Evolutionary conservation across 345 rosid species (phyloP), one percentile per base, ranked within the genome.

Genomic region (Corchorus olitorius): DNA sequence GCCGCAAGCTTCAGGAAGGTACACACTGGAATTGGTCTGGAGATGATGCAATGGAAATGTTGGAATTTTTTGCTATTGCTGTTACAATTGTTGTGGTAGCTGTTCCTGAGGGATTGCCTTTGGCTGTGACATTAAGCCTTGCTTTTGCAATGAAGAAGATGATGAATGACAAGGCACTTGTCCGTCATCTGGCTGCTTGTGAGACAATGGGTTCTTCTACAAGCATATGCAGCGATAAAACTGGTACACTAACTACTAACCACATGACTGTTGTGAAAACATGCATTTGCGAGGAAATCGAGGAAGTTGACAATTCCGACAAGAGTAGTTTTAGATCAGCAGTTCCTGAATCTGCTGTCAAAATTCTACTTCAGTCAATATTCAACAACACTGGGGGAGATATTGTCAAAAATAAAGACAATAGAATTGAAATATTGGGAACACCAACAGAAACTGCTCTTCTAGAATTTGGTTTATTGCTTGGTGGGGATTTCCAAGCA

Each of bases 131-230:
- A 0, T 76, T 93, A 80, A 95, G 97, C 81, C 96, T 95, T 73
- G 98, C 99, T 61, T 95, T 92, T 84, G 94, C 96, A 41, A 89
- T 95, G 98, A 93, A 93, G 78, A 89, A 88, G 80, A 95, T 95
- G 98, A 93, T 93, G 96, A 89, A 88, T 67, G 97, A 93, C 79
- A 89, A 95, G 84, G 97, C 97, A 16, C 88, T 92, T 43, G 99
- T 93, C 70, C 91, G 97, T 52, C 84, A 90, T 82, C 87, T 93
- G 46, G 91, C 99, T 46, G 97, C 99, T 22, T 95, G 98, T 62
- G 99, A 95, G 86, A 93, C 97, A 6, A 93, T 95, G 96, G 98
- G 98, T 73, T 95, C 97, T 19, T 90, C 98, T 56, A 89, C 98
- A 12, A 88, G 89, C 58, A 90, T 95, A 22, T 93, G 97, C 78